Evolutionary conservation across 306 rosid genomes (phyloP).

Genomic region (Vachellia pachyceras): DNA sequence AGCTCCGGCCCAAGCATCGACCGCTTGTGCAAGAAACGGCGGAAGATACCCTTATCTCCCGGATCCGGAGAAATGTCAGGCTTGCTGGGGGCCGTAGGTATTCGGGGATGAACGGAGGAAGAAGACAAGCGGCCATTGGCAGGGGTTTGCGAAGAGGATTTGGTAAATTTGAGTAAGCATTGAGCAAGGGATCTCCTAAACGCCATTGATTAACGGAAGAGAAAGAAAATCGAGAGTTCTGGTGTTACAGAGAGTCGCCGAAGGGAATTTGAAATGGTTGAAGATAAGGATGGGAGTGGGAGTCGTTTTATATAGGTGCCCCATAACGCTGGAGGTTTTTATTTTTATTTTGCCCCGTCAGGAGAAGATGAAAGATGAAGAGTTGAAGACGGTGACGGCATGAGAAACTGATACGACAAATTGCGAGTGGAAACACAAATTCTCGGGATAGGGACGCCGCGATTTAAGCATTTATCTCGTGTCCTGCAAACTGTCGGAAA

Average conservation of each 20-base stretch:
- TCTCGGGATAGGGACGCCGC: background rate
- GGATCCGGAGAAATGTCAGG: constrained; percentile 63
- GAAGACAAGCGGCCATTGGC: constrained; percentile 70
- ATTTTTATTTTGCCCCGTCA: too few relatives aligned
- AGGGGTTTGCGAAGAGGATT: constrained; percentile 54
- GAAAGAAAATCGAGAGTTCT: background rate
- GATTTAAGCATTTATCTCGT: background rate
- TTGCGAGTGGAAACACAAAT: background rate
- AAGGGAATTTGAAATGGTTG: background rate
- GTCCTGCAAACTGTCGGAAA: too few relatives aligned
- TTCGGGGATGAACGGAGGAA: constrained; percentile 46
- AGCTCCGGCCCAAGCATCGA: constrained; percentile 40
- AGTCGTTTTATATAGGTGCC: constrained; percentile 58
- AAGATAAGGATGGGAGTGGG: constrained; percentile 14
- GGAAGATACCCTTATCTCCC: constrained; percentile 61
- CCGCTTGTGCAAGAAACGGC: constrained; percentile 59
- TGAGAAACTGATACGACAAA: constrained; percentile 21
- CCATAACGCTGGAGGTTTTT: constrained; percentile 45
- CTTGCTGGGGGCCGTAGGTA: constrained; percentile 36
- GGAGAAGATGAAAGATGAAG: background rate
- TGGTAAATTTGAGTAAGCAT: constrained; percentile 64
- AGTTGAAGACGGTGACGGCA: background rate
- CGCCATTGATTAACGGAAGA: constrained; percentile 59
- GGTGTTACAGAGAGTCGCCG: background rate
- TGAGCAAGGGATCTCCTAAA: constrained; percentile 68